These are phyloP conservation scores for Russula compacta DNA, from an alignment of 768 basidiomycete genomes.

Conservation along the genomic window DNA sequence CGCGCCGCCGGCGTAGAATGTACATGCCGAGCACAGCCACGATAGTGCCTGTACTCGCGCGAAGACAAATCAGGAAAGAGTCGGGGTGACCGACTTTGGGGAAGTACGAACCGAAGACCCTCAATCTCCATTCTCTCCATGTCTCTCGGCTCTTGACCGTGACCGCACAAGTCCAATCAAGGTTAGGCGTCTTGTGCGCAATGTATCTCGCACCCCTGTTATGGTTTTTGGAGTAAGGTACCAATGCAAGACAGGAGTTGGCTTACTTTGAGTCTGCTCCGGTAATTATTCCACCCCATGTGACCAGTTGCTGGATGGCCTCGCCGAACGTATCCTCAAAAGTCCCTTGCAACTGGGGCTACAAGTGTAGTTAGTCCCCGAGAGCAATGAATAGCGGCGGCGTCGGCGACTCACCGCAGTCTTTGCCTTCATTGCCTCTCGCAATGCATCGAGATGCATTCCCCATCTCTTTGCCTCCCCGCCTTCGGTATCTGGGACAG, in stretches of 20 bases:
- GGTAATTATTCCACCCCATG: constrained; percentile 65
- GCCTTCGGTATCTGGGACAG: constrained; percentile 39
- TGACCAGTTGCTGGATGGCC: constrained; percentile 66
- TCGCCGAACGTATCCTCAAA: constrained; percentile 72
- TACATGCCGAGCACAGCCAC: constrained; percentile 20
- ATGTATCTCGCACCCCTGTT: constrained; percentile 63
- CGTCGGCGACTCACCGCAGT: constrained; percentile 35
- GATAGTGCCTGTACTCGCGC: constrained; percentile 19
- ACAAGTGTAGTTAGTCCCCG: neutral
- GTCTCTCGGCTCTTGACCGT: constrained; percentile 56
- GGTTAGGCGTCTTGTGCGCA: constrained; percentile 59
- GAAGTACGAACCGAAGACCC: constrained; percentile 47
- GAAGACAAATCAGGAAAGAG: neutral
- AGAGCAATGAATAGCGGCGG: neutral
- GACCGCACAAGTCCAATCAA: constrained; percentile 57
- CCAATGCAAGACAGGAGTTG: neutral
- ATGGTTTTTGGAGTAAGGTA: constrained; percentile 7
- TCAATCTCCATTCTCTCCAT: constrained; percentile 61
- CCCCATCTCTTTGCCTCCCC: constrained; percentile 77
- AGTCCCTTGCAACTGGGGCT: constrained; percentile 46
- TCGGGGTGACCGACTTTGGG: neutral
- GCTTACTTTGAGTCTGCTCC: constrained; percentile 59
- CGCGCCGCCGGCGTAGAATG: constrained; percentile 33
- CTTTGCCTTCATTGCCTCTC: constrained; percentile 48
- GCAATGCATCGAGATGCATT: constrained; percentile 47